Evolutionary conservation across 2,329 filamentous ascomycete species (phyloP), one percentile per base, ranked within the genome.

Genomic region (Orbilia blumenaviensis): DNA sequence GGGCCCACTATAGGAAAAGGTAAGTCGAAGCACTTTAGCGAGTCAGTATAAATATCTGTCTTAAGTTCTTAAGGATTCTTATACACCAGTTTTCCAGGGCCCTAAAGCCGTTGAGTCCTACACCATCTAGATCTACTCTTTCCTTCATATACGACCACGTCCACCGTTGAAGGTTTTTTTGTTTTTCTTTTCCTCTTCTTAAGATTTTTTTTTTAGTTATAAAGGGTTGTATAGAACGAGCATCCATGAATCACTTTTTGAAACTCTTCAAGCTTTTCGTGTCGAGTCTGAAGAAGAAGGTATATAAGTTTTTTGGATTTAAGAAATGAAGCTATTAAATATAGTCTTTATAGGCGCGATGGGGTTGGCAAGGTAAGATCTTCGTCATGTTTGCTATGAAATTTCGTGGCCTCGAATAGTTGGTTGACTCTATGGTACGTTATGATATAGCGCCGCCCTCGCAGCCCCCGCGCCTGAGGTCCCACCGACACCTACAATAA

Each of bases 231-330:
- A 56, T 25, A 38, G 46, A 38, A 56, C 21, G 3, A 7, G 10
- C 16, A 56, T 18, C 18, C 52, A 56, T 56, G 52, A 56, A 56
- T 38, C 52, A 56, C 32, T 56, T 56, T 56, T 25, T 56, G 4
- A 56, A 38, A 27, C 52, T 56, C 8, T 56, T 56, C 32, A 56
- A 56, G 7, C 32, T 56, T 5, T 56, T 56, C 10, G 52, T 16
- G 10, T 56, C 52, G 10, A 10, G 52, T 23, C 10, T 56, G 32
- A 56, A 56, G 32, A 56, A 56, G 32, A 56, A 56, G 18, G 14
- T 56, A 1, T 9, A 23, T 1, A 56, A 56, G 18, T 56, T 56
- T 9, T 56, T 56, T 56, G 52, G 52, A 12, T 56, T 56, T 38
- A 56, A 38, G 25, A 56, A 56, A 56, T 56, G 52, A 56, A 38